These are phyloP conservation scores for Ilyonectria destructans DNA, from an alignment of 2,329 filamentous ascomycete species.

Conservation along the genomic window DNA sequence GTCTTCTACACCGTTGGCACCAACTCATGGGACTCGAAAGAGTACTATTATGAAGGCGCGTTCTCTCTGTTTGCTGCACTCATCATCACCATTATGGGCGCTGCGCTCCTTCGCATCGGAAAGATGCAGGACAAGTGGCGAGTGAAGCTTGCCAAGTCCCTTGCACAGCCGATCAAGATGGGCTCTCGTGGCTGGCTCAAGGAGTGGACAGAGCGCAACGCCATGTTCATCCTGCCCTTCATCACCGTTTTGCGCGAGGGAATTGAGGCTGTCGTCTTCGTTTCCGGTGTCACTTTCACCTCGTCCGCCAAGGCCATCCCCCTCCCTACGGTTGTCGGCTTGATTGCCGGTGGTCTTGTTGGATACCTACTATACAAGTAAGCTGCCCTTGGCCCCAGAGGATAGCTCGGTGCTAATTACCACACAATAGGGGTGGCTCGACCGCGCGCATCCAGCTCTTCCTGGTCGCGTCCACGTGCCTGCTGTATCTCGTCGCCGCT, in stretches of 20 bases:
- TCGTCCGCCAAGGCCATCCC: constrained; percentile 84
- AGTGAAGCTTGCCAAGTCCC: constrained; percentile 82
- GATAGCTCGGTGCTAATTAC: constrained; percentile 6
- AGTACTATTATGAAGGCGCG: constrained; percentile 86
- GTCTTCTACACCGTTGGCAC: constrained; percentile 79
- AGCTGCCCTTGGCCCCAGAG: constrained; percentile 50
- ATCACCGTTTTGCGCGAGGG: constrained; percentile 90
- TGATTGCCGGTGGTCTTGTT: constrained; percentile 76
- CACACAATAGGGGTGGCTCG: constrained; percentile 57
- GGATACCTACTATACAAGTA: constrained; percentile 87
- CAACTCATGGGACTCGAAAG: constrained; percentile 77
- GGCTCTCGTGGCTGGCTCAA: constrained; percentile 67
- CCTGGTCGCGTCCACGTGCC: constrained; percentile 84
- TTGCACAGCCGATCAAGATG: constrained; percentile 69
- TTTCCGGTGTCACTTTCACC: constrained; percentile 86
- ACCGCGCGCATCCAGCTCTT: constrained; percentile 75
- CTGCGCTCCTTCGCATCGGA: constrained; percentile 83
- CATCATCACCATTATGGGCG: constrained; percentile 88
- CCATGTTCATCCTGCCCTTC: constrained; percentile 90
- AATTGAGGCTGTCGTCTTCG: constrained; percentile 88
- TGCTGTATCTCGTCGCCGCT: constrained; percentile 88
- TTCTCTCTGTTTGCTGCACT: constrained; percentile 85
- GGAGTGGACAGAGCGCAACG: constrained; percentile 81
- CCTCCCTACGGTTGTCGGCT: constrained; percentile 81
- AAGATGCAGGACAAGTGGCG: constrained; percentile 92